Base-by-base conservation (phyloP, 306 rosid genomes). In the Vicia faba region DNA sequence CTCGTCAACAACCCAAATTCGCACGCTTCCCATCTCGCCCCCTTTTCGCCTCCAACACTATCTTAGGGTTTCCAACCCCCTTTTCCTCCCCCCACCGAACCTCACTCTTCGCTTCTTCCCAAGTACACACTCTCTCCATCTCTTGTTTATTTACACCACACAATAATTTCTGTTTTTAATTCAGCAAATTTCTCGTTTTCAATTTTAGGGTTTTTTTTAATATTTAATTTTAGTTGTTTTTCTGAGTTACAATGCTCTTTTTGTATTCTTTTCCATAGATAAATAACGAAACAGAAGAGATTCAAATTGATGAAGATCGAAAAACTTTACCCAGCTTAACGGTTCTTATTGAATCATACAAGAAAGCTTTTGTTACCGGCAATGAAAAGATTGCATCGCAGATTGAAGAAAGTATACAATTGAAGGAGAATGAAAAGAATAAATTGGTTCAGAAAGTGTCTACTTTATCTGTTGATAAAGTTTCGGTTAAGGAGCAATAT, bases 401-500 rank as follows among this genome's bases (percentile, higher is more conserved):
- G 50, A 64, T 90, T 46, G 96, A 93, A 64, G 84, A 78, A 50
- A 82, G 45, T 59, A 70, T 90, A 40, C 62, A 26, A 5, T 50
- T 59, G 11, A 65, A 74, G 11, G 89, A 68, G 80, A 84, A 56
- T 62, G 71, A 81, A 63, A 79, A 70, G 65, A 66, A 71, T 79
- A 80, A 84, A 51, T 78, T 93, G 81, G 70, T 70, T 43, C 75
- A 79, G 64, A 67, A 82, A 75, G 72, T 79, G n/a, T 83, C 88
- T 11, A 65, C 73, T 70, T 54, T 87, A 36, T 81, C 82, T 0
- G 80, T 79, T 2, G 92, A 90, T 53, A 83, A 84, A 66, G 78
- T 82, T 15, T 78, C 85, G 72, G 87, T 87, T 66, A 93, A 90
- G 84, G 83, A 86, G 77, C 85, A 79, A 75, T 63, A 53, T 61